Evolutionary conservation across 306 rosid genomes (phyloP).

Genomic region (Castanospermum australe): DNA sequence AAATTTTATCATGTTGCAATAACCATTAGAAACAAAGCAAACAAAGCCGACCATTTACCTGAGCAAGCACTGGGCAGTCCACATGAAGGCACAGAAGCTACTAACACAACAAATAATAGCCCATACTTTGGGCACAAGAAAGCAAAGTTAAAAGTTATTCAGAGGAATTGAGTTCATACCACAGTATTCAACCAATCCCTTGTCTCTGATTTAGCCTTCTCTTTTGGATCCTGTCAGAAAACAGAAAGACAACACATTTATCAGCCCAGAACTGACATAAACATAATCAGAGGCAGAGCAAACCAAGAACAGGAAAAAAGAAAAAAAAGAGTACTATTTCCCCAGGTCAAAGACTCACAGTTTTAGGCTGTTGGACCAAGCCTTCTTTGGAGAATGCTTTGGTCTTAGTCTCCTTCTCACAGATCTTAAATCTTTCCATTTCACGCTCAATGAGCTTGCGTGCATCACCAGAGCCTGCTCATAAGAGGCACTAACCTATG

Average conservation of each 20-base stretch:
- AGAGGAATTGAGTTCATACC: constrained; percentile 57
- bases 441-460: constrained; percentile 94
- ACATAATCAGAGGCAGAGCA: background rate
- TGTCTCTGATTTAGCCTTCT: constrained; percentile 95
- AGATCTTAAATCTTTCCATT: constrained; percentile 96
- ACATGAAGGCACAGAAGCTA: background rate
- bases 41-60: constrained; percentile 1
- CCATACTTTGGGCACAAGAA: constrained; percentile 26
- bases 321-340: background rate
- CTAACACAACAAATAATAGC: constrained; percentile 1
- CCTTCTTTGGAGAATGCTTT: constrained; percentile 99
- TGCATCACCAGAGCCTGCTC: constrained; percentile 95
- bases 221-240: constrained; percentile 81
- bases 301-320: background rate
- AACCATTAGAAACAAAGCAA: constrained; percentile 12
- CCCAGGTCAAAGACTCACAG: constrained; percentile 55
- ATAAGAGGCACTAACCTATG: constrained; percentile 95
- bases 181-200: constrained; percentile 97
- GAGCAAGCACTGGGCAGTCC: constrained; percentile 1
- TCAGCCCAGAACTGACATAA: constrained; percentile 9
- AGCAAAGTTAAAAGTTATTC: background rate
- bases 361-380: constrained; percentile 94
- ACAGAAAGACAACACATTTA: constrained; percentile 22
- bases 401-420: constrained; percentile 97
- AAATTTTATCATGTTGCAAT: constrained; percentile 1